Evolutionary conservation across 768 basidiomycete species (phyloP), one percentile per base, ranked within the genome.

Genomic region (Boletus insuetus): DNA sequence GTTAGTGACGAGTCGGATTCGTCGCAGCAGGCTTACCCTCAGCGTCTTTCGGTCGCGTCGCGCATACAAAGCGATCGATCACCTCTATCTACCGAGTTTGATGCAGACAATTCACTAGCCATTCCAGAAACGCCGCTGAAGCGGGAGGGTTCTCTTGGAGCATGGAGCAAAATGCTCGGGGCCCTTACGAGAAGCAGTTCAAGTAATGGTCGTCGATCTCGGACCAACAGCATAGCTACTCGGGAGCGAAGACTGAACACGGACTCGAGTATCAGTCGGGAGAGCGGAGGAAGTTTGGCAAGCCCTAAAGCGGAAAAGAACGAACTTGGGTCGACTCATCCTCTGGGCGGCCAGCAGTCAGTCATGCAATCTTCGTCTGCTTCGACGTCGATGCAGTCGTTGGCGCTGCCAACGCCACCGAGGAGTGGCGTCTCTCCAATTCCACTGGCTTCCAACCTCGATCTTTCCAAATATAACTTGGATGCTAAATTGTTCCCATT

Each of bases 401-500:
- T 89, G 43, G 71, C 80, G 13, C 79, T 84, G 20, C 80, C 77
- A 64, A 75, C 77, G 6, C 77, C 79, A 52, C 74, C 79, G 47
- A 80, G 83, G 54, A 77, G 80, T 43, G 82, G 80, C 37, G 79
- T 82, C 12, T 93, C 91, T 9, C 88, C 90, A n/a, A 82, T 94
- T 37, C 92, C 92, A 39, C 81, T 84, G 17, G 81, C 84, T 12
- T 85, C 88, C 26, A 78, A 83, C 14, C 81, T 81, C 31, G 91
- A 92, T 71, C 71, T 86, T 67, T 77, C 78, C 29, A 90, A 80
- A 72, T 95, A 89, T 71, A 83, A 84, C 58, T 63, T 62, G 49
- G 79, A 82, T 54, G 69, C 81, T 32, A 98, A 98, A 68, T 77
- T 97, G 35, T 89, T 88, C 71, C 92, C 94, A 1, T 94, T 96